Conservation (phyloP, 768 basidiomycete genomes). For the Solioccasus polychromus region DNA sequence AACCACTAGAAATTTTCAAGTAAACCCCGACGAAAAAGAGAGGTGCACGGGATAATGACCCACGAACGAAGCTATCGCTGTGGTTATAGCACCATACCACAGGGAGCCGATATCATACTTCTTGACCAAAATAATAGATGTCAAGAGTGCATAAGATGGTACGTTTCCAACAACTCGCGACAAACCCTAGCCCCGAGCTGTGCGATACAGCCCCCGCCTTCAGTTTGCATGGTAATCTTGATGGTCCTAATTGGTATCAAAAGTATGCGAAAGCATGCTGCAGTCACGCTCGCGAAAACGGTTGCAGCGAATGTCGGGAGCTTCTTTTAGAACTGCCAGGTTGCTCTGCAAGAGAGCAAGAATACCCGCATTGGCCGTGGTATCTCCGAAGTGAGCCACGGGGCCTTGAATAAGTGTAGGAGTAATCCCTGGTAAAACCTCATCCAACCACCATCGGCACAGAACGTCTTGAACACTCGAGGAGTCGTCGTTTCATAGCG, state of each 20-base stretch:
- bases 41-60: conserved; percentile 78
- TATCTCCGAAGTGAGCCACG: conserved; percentile 87
- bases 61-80: conserved; percentile 90
- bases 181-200: conserved; percentile 67
- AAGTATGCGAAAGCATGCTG: conserved; percentile 86
- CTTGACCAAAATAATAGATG: conserved; percentile 47
- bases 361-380: conserved; percentile 91
- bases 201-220: conserved; percentile 66
- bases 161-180: conserved; percentile 1
- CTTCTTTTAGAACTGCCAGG: conserved; percentile 57
- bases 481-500: conserved; percentile 76
- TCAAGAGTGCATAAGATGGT: neutral
- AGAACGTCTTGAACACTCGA: conserved; percentile 62
- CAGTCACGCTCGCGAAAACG: conserved; percentile 71
- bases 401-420: conserved; percentile 89
- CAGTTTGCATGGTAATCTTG: conserved; percentile 94
- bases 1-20: conserved; percentile 9
- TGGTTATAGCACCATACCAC: conserved; percentile 92
- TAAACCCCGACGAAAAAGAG: neutral
- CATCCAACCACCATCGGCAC: conserved; percentile 73
- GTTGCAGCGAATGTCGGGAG: conserved; percentile 72
- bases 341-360: conserved; percentile 81
- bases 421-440: conserved; percentile 85
- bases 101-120: conserved; percentile 73
- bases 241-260: conserved; percentile 90